Base-by-base conservation (phyloP, 495 filamentous ascomycete genomes). In the Penicillium longicatenatum region DNA sequence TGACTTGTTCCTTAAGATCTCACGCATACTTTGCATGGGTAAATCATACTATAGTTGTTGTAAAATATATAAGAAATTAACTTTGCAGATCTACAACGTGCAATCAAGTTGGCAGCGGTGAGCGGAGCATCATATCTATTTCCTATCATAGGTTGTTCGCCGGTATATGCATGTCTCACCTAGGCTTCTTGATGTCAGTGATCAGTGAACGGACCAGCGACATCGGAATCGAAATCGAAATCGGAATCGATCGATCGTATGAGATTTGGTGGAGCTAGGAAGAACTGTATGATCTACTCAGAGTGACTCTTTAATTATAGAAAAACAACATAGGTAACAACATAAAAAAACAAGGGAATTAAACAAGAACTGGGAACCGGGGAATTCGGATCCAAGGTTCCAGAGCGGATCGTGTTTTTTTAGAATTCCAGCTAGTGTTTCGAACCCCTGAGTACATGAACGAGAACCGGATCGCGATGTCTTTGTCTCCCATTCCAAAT, bases 221-320 rank as follows among this genome's bases (percentile, higher is more conserved):
- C 21, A 52, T 64, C 57, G 26, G 20, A 47, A 63, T 57, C 61
- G 57, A 47, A 30, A 60, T 58, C 43, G 51, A 12, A 45, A 56
- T 59, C 55, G 43, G 26, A 54, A 65, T 65, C 65, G 65, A 68
- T 68, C 62, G 65, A 68, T 68, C 65, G 50, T 6, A 50, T 48
- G 41, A 33, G 31, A 35, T 35, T 54, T 33, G 35, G 50, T 53
- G 52, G 49, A 55, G 35, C 30, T 43, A 26, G 19, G 21, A 29
- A 54, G 35, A 33, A 44, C 44, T 19, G 44, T 33, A 42, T 14
- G 22, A 39, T 39, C 35, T 39, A 39, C 16, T 39, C n/a, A n/a
- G n/a, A n/a, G n/a, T n/a, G n/a, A n/a, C n/a, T n/a, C 26, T 26
- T 5, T 26, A 26, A 26, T 5, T 26, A 26, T 26, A 35, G 31